Evolutionary conservation across 177 flowering plant genomes (phyloP).

Genomic region (Vitis hybrid): DNA sequence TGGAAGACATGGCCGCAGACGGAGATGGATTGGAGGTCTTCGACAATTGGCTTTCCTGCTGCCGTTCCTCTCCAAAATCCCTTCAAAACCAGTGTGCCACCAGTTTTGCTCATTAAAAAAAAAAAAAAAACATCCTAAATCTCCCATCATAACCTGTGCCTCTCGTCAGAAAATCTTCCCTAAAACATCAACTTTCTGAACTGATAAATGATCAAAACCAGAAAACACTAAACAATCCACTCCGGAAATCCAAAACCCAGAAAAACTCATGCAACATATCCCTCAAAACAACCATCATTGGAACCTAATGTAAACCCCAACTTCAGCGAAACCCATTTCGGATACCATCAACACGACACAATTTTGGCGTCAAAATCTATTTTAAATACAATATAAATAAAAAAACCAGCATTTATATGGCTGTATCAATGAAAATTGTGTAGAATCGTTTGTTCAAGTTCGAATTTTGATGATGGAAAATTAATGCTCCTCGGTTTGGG

Average conservation of each 20-base stretch:
- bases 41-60: slow-evolving; percentile 51
- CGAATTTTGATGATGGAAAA: background rate
- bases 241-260: slow-evolving; percentile 4
- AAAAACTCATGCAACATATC: slow-evolving; percentile 4
- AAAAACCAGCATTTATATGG: background rate
- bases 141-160: too few relatives aligned
- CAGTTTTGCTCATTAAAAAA: too few relatives aligned
- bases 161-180: background rate
- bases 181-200: background rate
- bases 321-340: too few relatives aligned
- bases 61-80: too few relatives aligned
- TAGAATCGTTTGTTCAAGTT: background rate
- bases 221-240: background rate
- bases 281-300: background rate
- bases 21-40: slow-evolving; percentile 83
- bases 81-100: too few relatives aligned
- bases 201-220: background rate
- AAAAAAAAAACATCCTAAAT: too few relatives aligned
- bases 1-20: slow-evolving; percentile 97
- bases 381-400: background rate
- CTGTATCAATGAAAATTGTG: background rate
- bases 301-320: background rate
- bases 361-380: background rate
- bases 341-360: background rate
- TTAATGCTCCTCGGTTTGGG: background rate